A percentile compares a stretch with the other conserved stretches of the same genome.
Conservation (phyloP, 2,329 filamentous ascomycete genomes). For the Cordyceps sp. region DNA sequence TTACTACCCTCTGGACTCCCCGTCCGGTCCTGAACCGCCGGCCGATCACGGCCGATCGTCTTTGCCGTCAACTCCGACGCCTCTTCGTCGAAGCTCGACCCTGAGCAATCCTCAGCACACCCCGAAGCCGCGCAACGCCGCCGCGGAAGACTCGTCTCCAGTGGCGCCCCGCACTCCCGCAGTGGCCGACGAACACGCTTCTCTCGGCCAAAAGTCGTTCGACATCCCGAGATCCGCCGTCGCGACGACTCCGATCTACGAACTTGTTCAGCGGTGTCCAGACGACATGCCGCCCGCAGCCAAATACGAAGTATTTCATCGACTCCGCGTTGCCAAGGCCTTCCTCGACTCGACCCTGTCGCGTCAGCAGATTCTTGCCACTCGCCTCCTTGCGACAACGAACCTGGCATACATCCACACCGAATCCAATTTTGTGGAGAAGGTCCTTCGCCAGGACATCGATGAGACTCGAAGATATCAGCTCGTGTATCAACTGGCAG, state of each 20-base stretch:
- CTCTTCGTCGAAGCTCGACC: constrained; percentile 52
- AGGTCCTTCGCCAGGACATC: constrained; percentile 70
- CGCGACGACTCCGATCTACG: constrained; percentile 32
- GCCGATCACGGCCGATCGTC: constrained; percentile 21
- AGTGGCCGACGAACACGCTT: constrained; percentile 15
- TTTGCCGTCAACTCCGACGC: constrained; percentile 56
- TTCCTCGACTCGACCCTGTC: constrained; percentile 47
- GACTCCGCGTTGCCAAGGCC: constrained; percentile 69
- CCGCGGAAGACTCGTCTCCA: constrained; percentile 29
- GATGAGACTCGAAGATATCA: constrained; percentile 84
- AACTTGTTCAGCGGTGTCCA: constrained; percentile 38
- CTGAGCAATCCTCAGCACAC: constrained; percentile 25
- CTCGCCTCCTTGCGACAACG: constrained; percentile 72
- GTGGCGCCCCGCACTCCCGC: constrained; percentile 25
- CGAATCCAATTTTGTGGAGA: constrained; percentile 71
- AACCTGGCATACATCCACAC: constrained; percentile 82
- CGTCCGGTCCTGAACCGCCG: constrained; percentile 6
- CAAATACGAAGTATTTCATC: constrained; percentile 73
- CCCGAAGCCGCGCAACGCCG: constrained; percentile 18
- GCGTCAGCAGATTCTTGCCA: constrained; percentile 60
- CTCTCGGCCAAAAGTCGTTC: constrained; percentile 37
- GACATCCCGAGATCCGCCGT: constrained; percentile 47
- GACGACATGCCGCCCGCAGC: constrained; percentile 52
- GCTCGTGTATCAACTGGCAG: constrained; percentile 79
- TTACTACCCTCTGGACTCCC: constrained; percentile 47